Base-by-base conservation (phyloP, 2,329 filamentous ascomycete genomes). In the Alternaria hordeiaustralica region DNA sequence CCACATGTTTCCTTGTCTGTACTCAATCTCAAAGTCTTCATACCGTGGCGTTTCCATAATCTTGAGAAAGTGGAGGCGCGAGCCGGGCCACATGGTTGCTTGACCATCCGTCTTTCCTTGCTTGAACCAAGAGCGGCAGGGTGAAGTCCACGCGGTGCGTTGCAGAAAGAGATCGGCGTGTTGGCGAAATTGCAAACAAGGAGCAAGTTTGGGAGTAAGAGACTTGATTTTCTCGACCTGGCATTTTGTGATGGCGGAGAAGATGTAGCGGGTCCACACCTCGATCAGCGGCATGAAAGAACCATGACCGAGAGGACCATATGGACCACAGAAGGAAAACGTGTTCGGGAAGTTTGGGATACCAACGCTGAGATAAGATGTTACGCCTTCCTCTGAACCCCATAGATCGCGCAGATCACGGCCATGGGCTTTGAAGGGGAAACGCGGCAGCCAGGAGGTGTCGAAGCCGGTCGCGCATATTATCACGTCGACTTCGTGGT, bases 281-380 rank as follows among this genome's bases (percentile, higher is more conserved):
- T 75, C 74, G 23, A 73, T 69, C 2, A 76, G 54, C 7, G 73
- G 71, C 57, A 75, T 69, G 46, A 75, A 70, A 4, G 65, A 68
- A 9, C 71, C 71, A 45, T 75, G 69, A 2, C 64, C 71, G 0
- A 74, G 55, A 3, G 69, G 68, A 1, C 71, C 72, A 51, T 76
- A 72, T 0, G 72, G 69, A 1, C 83, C 82, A 61, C 79, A 81
- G 69, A 81, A 81, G 20, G 73, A 77, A 60, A 83, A 83, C 60
- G 82, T 78, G 68, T 84, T 84, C 6, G 82, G 82, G 65, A 82
- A 83, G 0, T 66, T 71, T 3, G 81, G 80, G n/a, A 83, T 76
- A 15, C 68, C 79, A 33, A 83, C 74, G 65, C 69, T 73, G 47
- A 84, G 79, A 68, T 83, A 84, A 3, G 76, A 80, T 23, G 74